Evolutionary conservation across 805 yeast species (phyloP).

Genomic region (Metschnikowia vanudenii): DNA sequence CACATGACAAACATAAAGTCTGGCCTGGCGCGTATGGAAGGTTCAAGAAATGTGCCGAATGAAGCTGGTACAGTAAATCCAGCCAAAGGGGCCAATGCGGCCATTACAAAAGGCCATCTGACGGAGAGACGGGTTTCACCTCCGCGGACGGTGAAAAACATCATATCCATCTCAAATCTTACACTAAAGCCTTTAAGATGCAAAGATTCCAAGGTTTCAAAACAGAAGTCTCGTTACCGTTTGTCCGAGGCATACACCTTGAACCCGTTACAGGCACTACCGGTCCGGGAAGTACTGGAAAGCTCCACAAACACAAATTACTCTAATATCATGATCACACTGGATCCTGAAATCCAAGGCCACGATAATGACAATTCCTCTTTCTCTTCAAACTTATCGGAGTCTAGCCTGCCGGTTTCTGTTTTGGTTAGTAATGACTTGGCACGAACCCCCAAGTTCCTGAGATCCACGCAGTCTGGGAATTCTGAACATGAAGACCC

Average conservation of each 20-base stretch:
- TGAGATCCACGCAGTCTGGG: constrained; percentile 2
- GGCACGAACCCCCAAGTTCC: constrained; percentile 7
- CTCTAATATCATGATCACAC: constrained; percentile 16
- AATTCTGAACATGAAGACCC: not conserved
- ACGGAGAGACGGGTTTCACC: not conserved
- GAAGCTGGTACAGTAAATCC: too few relatives aligned
- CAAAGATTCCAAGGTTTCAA: constrained; percentile 29
- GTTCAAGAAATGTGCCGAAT: too few relatives aligned
- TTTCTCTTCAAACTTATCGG: constrained; percentile 3
- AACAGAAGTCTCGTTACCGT: constrained; percentile 42
- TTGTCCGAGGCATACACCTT: constrained; percentile 37
- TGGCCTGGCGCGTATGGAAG: not conserved
- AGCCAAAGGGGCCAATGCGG: too few relatives aligned
- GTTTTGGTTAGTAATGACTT: not conserved
- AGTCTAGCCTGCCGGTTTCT: constrained; percentile 4
- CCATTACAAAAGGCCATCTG: too few relatives aligned
- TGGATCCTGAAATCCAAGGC: not conserved
- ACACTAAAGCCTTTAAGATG: constrained; percentile 42
- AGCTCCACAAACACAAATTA: constrained; percentile 15
- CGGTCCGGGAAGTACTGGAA: constrained; percentile 18
- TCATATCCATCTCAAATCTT: constrained; percentile 36
- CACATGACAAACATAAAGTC: constrained; percentile 9
- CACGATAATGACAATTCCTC: not conserved
- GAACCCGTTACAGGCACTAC: constrained; percentile 31
- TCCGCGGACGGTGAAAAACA: constrained; percentile 14